phyloP scores from a whole-genome alignment of 192 early-diverging fungal species.

The Coemansia sp. region DNA sequence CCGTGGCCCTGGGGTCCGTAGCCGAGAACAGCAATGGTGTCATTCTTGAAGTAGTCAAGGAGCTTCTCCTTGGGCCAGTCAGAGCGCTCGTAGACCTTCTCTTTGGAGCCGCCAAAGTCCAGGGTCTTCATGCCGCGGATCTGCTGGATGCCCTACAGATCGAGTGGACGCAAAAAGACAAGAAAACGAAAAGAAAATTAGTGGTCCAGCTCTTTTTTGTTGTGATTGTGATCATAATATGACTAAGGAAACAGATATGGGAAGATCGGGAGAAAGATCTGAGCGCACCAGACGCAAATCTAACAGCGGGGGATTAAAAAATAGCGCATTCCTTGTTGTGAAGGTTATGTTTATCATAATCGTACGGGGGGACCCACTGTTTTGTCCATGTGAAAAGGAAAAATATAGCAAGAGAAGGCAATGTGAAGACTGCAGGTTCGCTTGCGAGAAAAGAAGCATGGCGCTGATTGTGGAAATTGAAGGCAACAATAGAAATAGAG shows the following conservation, averaged over 20 bases:
- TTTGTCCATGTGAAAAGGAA: not conserved
- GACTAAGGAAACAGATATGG: not conserved
- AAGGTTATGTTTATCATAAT: not conserved
- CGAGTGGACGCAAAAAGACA: not conserved
- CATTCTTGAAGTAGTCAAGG: conserved; percentile 86
- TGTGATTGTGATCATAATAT: too few species aligned
- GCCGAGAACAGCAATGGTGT: conserved; percentile 88
- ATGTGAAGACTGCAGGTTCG: too few species aligned
- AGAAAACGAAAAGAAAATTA: not conserved
- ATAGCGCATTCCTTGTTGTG: not conserved
- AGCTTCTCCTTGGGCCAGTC: conserved; percentile 95
- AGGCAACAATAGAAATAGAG: too few species aligned
- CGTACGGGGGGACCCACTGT: not conserved
- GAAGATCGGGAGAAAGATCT: not conserved
- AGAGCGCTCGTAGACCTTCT: conserved; percentile 90
- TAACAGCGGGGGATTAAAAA: not conserved
- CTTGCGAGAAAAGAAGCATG: too few species aligned
- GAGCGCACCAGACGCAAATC: not conserved
- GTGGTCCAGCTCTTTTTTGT: not conserved
- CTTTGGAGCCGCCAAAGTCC: conserved; percentile 90
- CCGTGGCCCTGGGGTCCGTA: conserved; percentile 96
- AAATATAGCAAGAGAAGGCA: too few species aligned
- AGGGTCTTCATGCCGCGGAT: conserved; percentile 87
- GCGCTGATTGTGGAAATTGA: too few species aligned
- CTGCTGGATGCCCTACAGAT: conserved; percentile 55